Evolutionary conservation across 352 stramenopile species (phyloP).

Genomic region (Pythium phragmitis): DNA sequence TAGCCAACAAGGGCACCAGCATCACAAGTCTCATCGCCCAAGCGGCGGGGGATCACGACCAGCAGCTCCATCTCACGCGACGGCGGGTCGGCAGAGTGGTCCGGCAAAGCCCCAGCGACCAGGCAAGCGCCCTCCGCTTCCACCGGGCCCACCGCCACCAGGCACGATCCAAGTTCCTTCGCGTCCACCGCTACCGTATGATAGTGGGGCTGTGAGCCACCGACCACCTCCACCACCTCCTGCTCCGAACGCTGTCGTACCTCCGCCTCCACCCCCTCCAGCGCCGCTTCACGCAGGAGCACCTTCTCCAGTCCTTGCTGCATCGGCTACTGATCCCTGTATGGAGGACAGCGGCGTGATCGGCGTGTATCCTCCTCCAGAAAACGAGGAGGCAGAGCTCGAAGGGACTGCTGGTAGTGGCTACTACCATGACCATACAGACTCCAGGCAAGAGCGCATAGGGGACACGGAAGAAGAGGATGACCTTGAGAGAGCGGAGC

Average conservation of each 20-base stretch:
- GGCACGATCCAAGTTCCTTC: slow-evolving; percentile 59
- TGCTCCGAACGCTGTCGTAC: background rate
- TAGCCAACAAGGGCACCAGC: background rate
- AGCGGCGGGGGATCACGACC: background rate
- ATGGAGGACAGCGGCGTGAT: slow-evolving; percentile 9
- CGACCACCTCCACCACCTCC: slow-evolving; percentile 1
- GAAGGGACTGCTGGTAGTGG: background rate
- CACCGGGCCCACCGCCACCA: slow-evolving; percentile 48
- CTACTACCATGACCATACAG: background rate
- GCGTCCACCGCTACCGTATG: slow-evolving; percentile 48
- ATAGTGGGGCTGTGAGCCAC: slow-evolving; percentile 19
- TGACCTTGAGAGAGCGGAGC: slow-evolving; percentile 37
- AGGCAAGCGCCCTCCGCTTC: slow-evolving; percentile 64
- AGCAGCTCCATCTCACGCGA: slow-evolving; percentile 4
- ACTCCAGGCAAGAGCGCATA: slow-evolving; percentile 4
- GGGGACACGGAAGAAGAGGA: slow-evolving; percentile 22
- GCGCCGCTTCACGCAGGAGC: background rate
- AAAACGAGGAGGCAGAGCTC: slow-evolving; percentile 3
- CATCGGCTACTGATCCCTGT: background rate
- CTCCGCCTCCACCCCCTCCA: slow-evolving; percentile 13
- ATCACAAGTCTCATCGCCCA: background rate
- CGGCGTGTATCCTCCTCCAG: slow-evolving; percentile 29
- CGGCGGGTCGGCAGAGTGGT: slow-evolving; percentile 9
- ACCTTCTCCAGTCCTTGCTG: background rate
- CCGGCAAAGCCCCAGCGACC: slow-evolving; percentile 28